These are phyloP conservation scores for Microdochium nivale DNA, from an alignment of 2,329 filamentous ascomycete genomes.

Conservation along the genomic window DNA sequence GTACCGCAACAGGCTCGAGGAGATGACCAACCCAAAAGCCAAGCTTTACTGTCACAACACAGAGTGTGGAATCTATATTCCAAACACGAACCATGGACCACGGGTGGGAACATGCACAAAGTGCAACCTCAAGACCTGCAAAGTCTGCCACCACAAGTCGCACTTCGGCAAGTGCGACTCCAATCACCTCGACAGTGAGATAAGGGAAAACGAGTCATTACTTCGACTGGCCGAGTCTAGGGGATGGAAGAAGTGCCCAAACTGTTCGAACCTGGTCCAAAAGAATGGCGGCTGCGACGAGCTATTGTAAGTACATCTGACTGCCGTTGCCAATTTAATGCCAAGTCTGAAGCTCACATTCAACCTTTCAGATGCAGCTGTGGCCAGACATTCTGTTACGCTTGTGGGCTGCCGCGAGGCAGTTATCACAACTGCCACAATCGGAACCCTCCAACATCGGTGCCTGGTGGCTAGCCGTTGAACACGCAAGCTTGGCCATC, in stretches of 20 bases:
- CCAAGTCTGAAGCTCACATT: not conserved
- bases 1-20: constrained; percentile 8
- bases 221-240: constrained; percentile 3
- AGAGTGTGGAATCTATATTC: constrained; percentile 9
- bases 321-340: not conserved
- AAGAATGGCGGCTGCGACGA: constrained; percentile 10
- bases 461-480: too few species aligned
- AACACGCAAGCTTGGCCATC: too few species aligned
- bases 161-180: constrained; percentile 11
- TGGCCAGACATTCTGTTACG: constrained; percentile 11
- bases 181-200: not conserved
- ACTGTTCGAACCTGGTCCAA: constrained; percentile 9
- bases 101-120: constrained; percentile 5
- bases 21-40: constrained; percentile 3
- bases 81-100: not conserved
- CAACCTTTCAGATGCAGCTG: constrained; percentile 8
- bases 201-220: not conserved
- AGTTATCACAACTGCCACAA: too few species aligned
- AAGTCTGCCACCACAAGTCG: constrained; percentile 8
- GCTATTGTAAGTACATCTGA: constrained; percentile 6
- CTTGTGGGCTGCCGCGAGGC: too few species aligned
- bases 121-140: constrained; percentile 10
- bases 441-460: too few species aligned
- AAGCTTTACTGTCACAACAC: constrained; percentile 9
- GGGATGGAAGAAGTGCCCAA: constrained; percentile 14